These are phyloP conservation scores for Glebionis coronaria DNA, from an alignment of 129 eudicot species.

Conservation along the genomic window DNA sequence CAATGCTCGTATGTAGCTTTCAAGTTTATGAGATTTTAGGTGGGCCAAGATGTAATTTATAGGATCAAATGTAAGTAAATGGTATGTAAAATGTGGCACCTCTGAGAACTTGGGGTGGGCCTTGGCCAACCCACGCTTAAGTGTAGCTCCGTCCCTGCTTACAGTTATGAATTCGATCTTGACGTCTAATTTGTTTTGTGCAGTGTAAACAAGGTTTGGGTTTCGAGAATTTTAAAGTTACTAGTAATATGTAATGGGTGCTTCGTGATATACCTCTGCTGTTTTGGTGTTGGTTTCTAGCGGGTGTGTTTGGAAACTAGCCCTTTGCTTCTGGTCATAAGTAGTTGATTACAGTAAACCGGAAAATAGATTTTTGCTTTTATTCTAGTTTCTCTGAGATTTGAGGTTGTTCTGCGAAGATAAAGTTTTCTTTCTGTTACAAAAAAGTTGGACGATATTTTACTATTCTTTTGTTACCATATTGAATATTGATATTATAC, in stretches of 20 bases:
- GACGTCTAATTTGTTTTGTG: slow-evolving; percentile 15
- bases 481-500: slow-evolving; percentile 1
- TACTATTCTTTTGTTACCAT: neutral
- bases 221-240: neutral
- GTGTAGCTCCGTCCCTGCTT: too few species aligned
- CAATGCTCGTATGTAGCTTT: too few species aligned
- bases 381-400: neutral
- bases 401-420: slow-evolving; percentile 13
- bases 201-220: neutral
- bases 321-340: slow-evolving; percentile 4
- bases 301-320: neutral
- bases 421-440: slow-evolving; percentile 1
- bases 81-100: too few species aligned
- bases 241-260: slow-evolving; percentile 14
- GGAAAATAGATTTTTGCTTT: neutral
- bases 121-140: too few species aligned
- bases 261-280: slow-evolving; percentile 1
- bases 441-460: slow-evolving; percentile 15
- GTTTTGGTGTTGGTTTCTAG: neutral
- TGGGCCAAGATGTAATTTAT: too few species aligned
- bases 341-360: slow-evolving; percentile 4
- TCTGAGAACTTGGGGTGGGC: too few species aligned
- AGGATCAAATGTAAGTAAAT: too few species aligned
- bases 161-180: too few species aligned
- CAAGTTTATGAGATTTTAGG: too few species aligned